Evolutionary conservation across 768 basidiomycete genomes (phyloP).

Genomic region (Hypholoma sublateritium): DNA sequence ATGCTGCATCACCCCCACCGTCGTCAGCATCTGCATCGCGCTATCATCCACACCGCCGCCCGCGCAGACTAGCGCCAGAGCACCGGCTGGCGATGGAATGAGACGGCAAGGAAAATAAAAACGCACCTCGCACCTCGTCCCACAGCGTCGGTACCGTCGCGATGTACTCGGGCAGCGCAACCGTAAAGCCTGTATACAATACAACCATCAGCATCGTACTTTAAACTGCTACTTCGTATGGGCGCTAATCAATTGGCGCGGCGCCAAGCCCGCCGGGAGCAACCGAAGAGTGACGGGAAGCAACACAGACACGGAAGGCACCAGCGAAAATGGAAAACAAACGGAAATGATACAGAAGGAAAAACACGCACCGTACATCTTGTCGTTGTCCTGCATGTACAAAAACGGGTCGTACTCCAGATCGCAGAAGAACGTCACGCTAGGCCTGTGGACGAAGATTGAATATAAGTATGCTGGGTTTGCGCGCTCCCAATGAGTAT

Average conservation of each 20-base stretch:
- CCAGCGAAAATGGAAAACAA: background rate
- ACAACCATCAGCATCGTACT: conserved; percentile 13
- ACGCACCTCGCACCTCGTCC: conserved; percentile 62
- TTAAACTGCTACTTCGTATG: background rate
- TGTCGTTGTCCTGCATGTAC: conserved; percentile 70
- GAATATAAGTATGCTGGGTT: background rate
- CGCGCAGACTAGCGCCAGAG: too few relatives aligned
- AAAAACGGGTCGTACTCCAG: conserved; percentile 68
- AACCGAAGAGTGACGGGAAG: too few relatives aligned
- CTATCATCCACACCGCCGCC: too few relatives aligned
- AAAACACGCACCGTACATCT: conserved; percentile 57
- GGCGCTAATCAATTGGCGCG: background rate
- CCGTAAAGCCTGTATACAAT: conserved; percentile 50
- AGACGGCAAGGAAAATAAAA: background rate
- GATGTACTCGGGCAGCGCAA: conserved; percentile 73
- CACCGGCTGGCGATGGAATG: too few relatives aligned
- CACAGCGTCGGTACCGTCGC: conserved; percentile 81
- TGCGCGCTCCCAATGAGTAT: background rate
- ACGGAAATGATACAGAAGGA: background rate
- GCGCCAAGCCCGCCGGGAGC: too few relatives aligned
- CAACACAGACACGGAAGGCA: too few relatives aligned
- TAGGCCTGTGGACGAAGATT: conserved; percentile 47
- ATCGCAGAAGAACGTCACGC: conserved; percentile 77
- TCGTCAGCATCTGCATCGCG: too few relatives aligned
- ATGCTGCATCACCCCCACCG: conserved; percentile 42